phyloP scores from a whole-genome alignment of 2,329 filamentous ascomycete species.

The Nectriaceae sp. region DNA sequence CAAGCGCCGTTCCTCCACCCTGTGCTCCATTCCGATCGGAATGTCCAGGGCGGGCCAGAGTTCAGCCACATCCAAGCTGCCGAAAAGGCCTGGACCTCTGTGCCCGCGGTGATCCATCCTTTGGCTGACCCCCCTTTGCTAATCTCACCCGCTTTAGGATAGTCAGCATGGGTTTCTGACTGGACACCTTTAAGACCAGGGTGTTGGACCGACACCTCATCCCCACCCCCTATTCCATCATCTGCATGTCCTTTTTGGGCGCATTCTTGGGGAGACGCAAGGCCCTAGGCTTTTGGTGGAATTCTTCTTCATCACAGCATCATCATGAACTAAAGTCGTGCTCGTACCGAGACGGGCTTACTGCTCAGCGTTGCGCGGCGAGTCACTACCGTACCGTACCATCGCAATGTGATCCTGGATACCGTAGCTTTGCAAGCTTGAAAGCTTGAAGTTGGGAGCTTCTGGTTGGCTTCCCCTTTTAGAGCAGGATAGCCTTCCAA shows the following conservation, averaged over 20 bases:
- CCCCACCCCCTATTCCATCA: constrained; percentile 9
- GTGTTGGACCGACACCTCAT: constrained; percentile 18
- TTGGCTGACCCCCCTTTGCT: constrained; percentile 16
- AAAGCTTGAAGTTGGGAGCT: constrained; percentile 16
- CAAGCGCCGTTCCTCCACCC: constrained; percentile 29
- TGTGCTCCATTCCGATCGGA: constrained; percentile 31
- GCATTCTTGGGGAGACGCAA: constrained; percentile 23
- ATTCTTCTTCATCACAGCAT: not conserved
- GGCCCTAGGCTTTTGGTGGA: not conserved
- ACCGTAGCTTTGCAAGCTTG: no score
- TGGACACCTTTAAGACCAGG: constrained; percentile 5
- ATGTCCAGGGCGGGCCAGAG: constrained; percentile 27
- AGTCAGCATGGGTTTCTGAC: constrained; percentile 3
- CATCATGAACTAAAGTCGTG: not conserved
- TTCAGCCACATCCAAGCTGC: constrained; percentile 28
- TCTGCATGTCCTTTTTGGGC: constrained; percentile 17
- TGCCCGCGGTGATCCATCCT: constrained; percentile 17
- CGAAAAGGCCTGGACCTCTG: constrained; percentile 19
- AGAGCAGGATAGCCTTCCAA: constrained; percentile 13
- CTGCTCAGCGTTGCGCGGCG: constrained; percentile 10
- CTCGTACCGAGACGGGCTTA: constrained; percentile 5
- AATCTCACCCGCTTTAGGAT: constrained; percentile 11
- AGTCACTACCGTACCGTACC: constrained; percentile 11
- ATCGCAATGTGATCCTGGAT: no score
- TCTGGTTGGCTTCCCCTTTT: constrained; percentile 16